A percentile compares a stretch with the other conserved stretches of the same genome.
Evolutionary conservation across 2,329 filamentous ascomycete genomes (phyloP).

Genomic region (Moelleriella libera): DNA sequence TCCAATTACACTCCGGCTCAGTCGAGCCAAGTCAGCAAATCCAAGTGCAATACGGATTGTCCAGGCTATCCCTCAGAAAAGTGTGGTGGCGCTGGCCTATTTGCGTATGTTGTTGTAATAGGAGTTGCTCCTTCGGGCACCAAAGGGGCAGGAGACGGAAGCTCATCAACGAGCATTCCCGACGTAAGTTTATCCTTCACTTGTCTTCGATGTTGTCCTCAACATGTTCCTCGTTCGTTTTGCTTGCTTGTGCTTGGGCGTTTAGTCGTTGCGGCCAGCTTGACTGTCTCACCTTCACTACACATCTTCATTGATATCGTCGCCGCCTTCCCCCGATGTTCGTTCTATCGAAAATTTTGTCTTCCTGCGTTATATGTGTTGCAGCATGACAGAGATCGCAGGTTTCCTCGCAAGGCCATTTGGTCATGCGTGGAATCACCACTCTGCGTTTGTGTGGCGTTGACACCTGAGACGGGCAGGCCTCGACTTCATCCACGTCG

Average conservation of each 20-base stretch:
- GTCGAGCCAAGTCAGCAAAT: constrained; percentile 21
- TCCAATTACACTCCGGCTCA: constrained; percentile 49
- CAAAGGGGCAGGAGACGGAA: constrained; percentile 7
- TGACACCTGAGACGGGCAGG: constrained; percentile 21
- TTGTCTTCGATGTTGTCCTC: background rate
- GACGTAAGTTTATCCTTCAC: constrained; percentile 11
- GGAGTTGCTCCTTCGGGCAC: constrained; percentile 42
- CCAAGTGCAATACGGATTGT: constrained; percentile 42
- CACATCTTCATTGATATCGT: too few species aligned
- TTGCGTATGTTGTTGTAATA: constrained; percentile 45
- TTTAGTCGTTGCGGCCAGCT: too few species aligned
- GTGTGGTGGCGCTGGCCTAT: constrained; percentile 50
- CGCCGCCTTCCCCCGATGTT: too few species aligned
- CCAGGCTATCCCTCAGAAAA: constrained; percentile 54
- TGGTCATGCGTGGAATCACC: too few species aligned
- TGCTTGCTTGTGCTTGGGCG: background rate
- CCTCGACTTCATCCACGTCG: constrained; percentile 11
- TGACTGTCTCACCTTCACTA: too few species aligned
- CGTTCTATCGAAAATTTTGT: too few species aligned
- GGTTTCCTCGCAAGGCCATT: too few species aligned
- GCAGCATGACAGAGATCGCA: too few species aligned
- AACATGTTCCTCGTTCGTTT: background rate
- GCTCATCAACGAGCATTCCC: constrained; percentile 9
- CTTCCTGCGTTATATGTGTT: too few species aligned
- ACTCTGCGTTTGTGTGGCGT: constrained; percentile 6